phyloP scores from a whole-genome alignment of 306 rosid species.

The Purshia tridentata region DNA sequence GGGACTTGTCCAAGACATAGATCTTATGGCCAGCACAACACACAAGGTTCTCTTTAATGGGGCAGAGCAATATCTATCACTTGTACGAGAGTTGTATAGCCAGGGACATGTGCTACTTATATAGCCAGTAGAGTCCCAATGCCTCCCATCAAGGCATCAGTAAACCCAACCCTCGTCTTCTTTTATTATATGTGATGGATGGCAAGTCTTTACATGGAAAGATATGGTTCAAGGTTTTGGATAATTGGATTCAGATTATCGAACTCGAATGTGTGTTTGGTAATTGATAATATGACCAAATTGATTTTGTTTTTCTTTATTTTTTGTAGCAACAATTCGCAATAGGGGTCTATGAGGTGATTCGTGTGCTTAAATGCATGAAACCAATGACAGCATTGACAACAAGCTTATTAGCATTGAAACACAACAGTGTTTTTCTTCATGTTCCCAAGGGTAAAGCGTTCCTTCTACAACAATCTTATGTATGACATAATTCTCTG shows the following conservation, averaged over 20 bases:
- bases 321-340: conserved; percentile 66
- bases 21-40: too few species aligned
- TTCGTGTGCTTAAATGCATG: conserved; percentile 82
- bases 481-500: too few species aligned
- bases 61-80: too few species aligned
- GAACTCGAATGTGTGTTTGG: background rate
- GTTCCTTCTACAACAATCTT: too few species aligned
- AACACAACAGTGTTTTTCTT: background rate
- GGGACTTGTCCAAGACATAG: too few species aligned
- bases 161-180: too few species aligned
- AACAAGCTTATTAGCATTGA: background rate
- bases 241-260: background rate
- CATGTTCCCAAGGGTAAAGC: background rate
- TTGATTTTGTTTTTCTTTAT: background rate
- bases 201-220: conserved; percentile 64
- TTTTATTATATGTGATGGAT: too few species aligned
- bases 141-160: too few species aligned
- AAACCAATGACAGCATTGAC: conserved; percentile 29
- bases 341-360: conserved; percentile 81
- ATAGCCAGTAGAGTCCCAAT: too few species aligned
- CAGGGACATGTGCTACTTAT: too few species aligned
- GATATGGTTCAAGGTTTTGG: conserved; percentile 71
- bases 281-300: background rate
- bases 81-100: too few species aligned
- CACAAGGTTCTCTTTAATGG: too few species aligned